Base-by-base conservation (phyloP, 352 stramenopile species). In the Saprolegnia parasitica region DNA sequence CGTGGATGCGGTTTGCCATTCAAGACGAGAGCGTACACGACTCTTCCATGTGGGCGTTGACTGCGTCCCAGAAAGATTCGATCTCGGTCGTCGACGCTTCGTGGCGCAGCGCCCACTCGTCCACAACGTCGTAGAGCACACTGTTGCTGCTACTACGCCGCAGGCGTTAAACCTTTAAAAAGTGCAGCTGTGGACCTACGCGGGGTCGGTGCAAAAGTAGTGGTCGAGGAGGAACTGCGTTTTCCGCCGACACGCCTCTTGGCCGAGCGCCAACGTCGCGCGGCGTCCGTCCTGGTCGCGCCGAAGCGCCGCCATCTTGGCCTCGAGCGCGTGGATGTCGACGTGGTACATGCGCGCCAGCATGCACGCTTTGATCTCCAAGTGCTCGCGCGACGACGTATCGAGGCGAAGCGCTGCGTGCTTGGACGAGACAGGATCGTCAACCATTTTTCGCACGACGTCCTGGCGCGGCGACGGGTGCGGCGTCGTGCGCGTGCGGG, bases 321-420 rank as follows among this genome's bases (percentile, higher is more conserved):
- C 68, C 24, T 82, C 65, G n/a, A 73, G 73, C 9, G 83, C 70
- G 20, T 71, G 70, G n/a, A 88, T 72, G 10, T 90, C 67, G 35
- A 80, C 71, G 16, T 88, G 74, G 35, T 90, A 81, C 46, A 77
- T 84, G 56, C 88, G 77, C 21, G 83, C 79, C 3, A 93, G 72
- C 56, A 93, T 74, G 61, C 84, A 90, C 4, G 83, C 78, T 20
- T 88, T 87, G 32, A 90, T 74, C 39, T 93, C 84, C 3, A 90
- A 32, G 64, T 88, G 83, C 56, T 88, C 84, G 35, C 84, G 56
- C 20, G 81, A 58, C 4, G 47, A 32, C 5, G 65, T n/a, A 47
- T 86, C 72, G 4, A 84, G 39, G n/a, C 16, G 57, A 40, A 37
- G 62, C 10, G 21, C 20, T 46, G 40, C 61, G 47, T 24, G 35